Evolutionary conservation across 441 rosid genomes (phyloP), one percentile per base, ranked within the genome.

Genomic region (Manihot esculenta): DNA sequence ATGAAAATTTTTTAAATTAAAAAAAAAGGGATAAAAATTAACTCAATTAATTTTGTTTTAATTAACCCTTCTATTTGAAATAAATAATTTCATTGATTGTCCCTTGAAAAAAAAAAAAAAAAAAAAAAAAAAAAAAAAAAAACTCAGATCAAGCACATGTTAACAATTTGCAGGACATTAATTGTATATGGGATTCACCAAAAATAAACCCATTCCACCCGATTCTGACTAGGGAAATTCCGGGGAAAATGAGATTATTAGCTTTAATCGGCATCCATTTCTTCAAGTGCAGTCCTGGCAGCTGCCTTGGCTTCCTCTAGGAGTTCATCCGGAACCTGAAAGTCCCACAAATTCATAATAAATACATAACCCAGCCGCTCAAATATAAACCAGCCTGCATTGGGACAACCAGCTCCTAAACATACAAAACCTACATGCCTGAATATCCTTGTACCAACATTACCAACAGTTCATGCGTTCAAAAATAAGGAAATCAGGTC

Each of bases 251-350:
- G 7, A 1, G 7, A 35, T 5, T 0, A 17, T 13, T 1, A n/a
- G 49, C 35, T 56, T 57, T 87, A 88, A 83, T 88, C 94, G 27
- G 96, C 97, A 84, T 91, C 97, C 93, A 91, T 91, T 76, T 91
- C 95, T 79, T 91, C 97, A 51, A 91, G 85, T 0, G 97, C 95
- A 33, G 75, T 79, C 76, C 75, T 86, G 41, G 97, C 97, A 20
- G 97, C 95, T 38, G 82, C 74, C 83, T 89, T 91, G 48, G 97
- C 97, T 78, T 87, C 95, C 81, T 91, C 96, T 23, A 91, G 62
- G 59, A 91, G 88, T 6, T 80, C 88, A 42, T 84, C 89, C 1
- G 97, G 95, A 67, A 91, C 93, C 96, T 91, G 80, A 14, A 65
- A 33, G 24, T 49, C n/a, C 23, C 47, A 53, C 4, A 0, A 24